Evolutionary conservation across 2,329 filamentous ascomycete genomes (phyloP).

Genomic region (Xylaria sp.): DNA sequence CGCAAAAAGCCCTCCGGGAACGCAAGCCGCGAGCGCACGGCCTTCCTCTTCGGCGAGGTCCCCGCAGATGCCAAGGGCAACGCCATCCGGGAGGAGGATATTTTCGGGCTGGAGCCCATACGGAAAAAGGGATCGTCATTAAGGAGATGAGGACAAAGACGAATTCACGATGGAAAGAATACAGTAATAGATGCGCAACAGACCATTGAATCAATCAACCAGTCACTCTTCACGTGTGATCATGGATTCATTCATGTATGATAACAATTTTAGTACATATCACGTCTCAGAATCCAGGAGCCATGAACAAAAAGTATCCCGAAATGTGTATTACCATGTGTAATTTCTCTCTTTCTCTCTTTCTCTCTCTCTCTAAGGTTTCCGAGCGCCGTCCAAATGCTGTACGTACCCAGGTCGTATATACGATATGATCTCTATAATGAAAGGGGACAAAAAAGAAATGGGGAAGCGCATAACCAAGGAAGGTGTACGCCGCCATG

Average conservation of each 20-base stretch:
- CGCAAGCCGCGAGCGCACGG: constrained; percentile 65
- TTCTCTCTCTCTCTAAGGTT: constrained; percentile 10
- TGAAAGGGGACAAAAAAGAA: neutral
- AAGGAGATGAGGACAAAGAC: neutral
- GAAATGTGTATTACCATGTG: constrained; percentile 20
- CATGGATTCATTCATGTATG: neutral
- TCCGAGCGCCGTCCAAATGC: constrained; percentile 35
- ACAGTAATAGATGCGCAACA: constrained; percentile 2
- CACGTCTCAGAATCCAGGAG: neutral
- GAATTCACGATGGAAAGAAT: neutral
- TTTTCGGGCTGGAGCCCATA: constrained; percentile 67
- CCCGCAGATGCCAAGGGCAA: constrained; percentile 52
- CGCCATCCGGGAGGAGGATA: constrained; percentile 59
- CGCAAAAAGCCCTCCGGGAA: constrained; percentile 58
- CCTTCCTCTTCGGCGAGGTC: constrained; percentile 69
- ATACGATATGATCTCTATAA: constrained; percentile 31
- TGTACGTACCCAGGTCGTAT: constrained; percentile 28
- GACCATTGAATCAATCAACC: neutral
- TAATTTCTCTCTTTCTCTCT: neutral
- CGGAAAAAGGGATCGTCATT: constrained; percentile 40
- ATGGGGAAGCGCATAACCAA: neutral
- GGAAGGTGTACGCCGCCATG: neutral
- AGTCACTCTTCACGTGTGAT: neutral
- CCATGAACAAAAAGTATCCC: neutral
- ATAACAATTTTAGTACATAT: neutral